Conservation (phyloP, 768 basidiomycete genomes). For the Russula emetica region DNA sequence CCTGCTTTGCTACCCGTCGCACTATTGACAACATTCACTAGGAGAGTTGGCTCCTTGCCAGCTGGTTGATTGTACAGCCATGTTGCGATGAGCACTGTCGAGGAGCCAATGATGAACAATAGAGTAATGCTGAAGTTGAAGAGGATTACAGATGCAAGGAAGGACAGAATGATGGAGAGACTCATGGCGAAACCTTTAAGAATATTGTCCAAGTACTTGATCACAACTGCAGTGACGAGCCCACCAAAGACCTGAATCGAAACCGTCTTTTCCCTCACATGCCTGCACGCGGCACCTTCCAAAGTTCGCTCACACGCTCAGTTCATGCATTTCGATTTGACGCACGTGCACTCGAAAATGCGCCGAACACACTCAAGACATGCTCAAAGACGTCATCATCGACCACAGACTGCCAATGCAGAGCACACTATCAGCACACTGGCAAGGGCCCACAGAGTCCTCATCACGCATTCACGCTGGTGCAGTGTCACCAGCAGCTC, state of each 20-base stretch:
- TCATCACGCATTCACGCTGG: slow-evolving; percentile 71
- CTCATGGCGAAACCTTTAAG: slow-evolving; percentile 97
- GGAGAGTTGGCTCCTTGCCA: slow-evolving; percentile 37
- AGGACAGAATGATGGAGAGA: slow-evolving; percentile 90
- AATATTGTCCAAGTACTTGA: slow-evolving; percentile 95
- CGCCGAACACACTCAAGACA: too few species aligned
- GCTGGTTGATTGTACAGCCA: slow-evolving; percentile 90
- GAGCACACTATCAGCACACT: too few species aligned
- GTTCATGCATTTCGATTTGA: too few species aligned
- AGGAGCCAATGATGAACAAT: slow-evolving; percentile 80
- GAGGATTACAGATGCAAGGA: slow-evolving; percentile 85
- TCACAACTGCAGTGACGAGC: slow-evolving; percentile 89
- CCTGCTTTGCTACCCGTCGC: slow-evolving; percentile 34
- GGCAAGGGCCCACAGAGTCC: too few species aligned
- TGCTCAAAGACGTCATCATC: too few species aligned
- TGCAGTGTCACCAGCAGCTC: slow-evolving; percentile 83
- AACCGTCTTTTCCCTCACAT: too few species aligned
- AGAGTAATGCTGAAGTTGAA: slow-evolving; percentile 88
- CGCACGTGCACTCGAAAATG: too few species aligned
- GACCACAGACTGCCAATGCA: too few species aligned
- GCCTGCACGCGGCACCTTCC: too few species aligned
- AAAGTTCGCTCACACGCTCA: too few species aligned
- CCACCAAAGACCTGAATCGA: slow-evolving; percentile 88
- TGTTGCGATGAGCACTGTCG: slow-evolving; percentile 82
- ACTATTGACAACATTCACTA: slow-evolving; percentile 33